Conservation (phyloP, 371 early-diverging fungal genomes). For the Rhizopus microsporus region DNA sequence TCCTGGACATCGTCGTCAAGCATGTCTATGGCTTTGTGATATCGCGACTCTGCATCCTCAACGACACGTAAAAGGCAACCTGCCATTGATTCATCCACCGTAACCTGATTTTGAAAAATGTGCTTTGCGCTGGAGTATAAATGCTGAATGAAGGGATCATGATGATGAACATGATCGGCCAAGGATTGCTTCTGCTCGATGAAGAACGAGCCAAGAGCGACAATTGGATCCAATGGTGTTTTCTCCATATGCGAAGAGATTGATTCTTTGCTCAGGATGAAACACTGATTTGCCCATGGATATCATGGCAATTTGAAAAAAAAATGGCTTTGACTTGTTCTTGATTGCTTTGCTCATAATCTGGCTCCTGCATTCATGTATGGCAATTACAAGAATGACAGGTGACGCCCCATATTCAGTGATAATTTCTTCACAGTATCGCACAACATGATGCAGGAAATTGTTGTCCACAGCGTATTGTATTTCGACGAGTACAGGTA, state of each 20-base stretch:
- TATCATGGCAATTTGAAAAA: constrained; percentile 11
- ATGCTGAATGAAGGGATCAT: constrained; percentile 14
- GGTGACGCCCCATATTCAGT: constrained; percentile 2
- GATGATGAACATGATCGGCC: constrained; percentile 13
- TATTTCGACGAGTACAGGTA: constrained; percentile 12
- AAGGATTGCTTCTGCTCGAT: constrained; percentile 19
- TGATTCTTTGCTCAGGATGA: constrained; percentile 17
- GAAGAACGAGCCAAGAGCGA: constrained; percentile 20
- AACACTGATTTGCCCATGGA: constrained; percentile 8
- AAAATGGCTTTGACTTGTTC: constrained; percentile 9
- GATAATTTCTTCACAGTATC: constrained; percentile 2
- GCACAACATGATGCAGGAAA: constrained; percentile 5
- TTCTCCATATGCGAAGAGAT: constrained; percentile 17
- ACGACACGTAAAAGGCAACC: constrained; percentile 15
- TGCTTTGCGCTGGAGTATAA: constrained; percentile 16
- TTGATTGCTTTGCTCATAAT: constrained; percentile 8
- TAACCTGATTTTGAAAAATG: constrained; percentile 15
- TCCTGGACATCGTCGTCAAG: constrained; percentile 11
- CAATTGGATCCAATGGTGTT: constrained; percentile 15
- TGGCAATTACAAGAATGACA: constrained; percentile 9
- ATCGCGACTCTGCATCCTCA: constrained; percentile 13
- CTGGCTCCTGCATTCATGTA: constrained; percentile 10
- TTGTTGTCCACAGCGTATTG: constrained; percentile 8
- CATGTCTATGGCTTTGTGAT: constrained; percentile 13
- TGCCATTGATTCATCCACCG: constrained; percentile 15